Evolutionary conservation across 192 early-diverging fungal species (phyloP), one percentile per base, ranked within the genome.

Genomic region (Lunasporangiospora selenospora): DNA sequence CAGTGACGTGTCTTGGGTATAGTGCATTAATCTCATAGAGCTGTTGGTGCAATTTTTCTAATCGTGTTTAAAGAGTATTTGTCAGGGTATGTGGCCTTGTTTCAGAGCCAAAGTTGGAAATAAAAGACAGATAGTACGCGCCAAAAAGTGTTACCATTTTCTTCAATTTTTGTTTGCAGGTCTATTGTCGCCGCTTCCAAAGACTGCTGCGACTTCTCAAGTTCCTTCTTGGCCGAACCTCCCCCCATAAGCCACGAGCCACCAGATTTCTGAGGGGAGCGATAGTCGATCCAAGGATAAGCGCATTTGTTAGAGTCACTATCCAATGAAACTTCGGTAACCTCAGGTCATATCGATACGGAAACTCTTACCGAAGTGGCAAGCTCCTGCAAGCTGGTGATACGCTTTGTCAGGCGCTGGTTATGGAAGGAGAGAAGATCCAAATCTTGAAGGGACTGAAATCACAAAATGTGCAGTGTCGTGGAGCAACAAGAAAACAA

Each of bases 391-490:
- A 87, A 49, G 19, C 71, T 73, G 43, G 84, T 77, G 9, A 87
- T 87, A 31, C 85, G 83, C 36, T 80, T 87, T 6, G 85, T 81
- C 21, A 87, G 53, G 16, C 85, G 77, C 54, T 87, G 79, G 39
- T 84, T 87, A 37, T 87, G 85, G 61, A 82, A 87, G 1, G 76
- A 64, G 15, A 87, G 75, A 13, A 87, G 57, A 65, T 87, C 85
- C 41, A 87, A 49, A 49, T 87, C 81, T 62, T 83, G 78, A 4
- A 76, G 34, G 1, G 78, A 80, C 78, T 80, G 36, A 1, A 49
- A 18, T 32, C 32, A 19, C 29, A 31, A 47, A 23, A 19, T 41
- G 18, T 53, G 11, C 3, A 44, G 26, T 18, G 21, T 31, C 19
- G 16, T 40, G n/a, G 23, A 32, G 6, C 16, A 34, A 53, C 8